These are phyloP conservation scores for Scytalidium lignicola DNA, from an alignment of 2,329 filamentous ascomycete genomes.

Conservation along the genomic window DNA sequence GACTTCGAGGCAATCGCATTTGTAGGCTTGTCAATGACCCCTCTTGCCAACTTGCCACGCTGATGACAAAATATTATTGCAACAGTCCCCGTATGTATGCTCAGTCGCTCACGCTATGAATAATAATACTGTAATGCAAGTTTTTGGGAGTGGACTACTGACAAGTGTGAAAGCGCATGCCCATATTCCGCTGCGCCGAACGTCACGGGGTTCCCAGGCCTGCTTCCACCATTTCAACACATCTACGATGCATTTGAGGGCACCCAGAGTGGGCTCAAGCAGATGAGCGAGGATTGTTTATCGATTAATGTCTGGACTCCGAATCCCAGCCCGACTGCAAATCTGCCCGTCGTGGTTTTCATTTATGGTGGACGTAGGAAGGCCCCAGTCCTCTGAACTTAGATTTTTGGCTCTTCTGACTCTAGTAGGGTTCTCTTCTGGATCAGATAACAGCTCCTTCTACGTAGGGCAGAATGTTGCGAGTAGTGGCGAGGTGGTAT, in stretches of 20 bases:
- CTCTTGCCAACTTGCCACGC: background rate
- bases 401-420: background rate
- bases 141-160: too few species aligned
- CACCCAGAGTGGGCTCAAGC: background rate
- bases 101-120: background rate
- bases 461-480: background rate
- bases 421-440: background rate
- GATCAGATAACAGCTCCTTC: background rate
- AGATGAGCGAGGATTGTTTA: conserved; percentile 41
- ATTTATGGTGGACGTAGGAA: background rate
- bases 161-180: background rate
- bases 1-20: background rate
- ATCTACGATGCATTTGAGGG: background rate
- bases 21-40: background rate
- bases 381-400: background rate
- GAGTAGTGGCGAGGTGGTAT: background rate
- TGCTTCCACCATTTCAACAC: background rate
- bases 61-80: background rate
- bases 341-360: conserved; percentile 44
- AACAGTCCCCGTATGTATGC: background rate
- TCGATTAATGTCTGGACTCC: conserved; percentile 40
- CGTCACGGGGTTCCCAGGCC: background rate
- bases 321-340: conserved; percentile 17
- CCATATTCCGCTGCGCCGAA: background rate
- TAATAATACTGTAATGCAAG: too few species aligned